phyloP scores from a whole-genome alignment of 495 filamentous ascomycete species.

The Neurospora sp. region DNA sequence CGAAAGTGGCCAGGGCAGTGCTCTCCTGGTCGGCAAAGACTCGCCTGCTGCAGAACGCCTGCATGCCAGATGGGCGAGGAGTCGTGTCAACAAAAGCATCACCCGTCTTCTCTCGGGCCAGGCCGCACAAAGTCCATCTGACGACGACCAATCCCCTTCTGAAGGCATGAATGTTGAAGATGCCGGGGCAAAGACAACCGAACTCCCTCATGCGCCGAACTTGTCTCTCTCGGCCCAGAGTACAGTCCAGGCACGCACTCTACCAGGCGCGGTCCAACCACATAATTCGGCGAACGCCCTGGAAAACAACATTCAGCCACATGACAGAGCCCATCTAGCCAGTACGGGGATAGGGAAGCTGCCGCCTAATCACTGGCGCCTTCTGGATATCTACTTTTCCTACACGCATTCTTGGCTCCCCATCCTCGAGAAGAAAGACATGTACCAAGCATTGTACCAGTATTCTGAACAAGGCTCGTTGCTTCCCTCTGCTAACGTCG shows the following conservation, averaged over 20 bases:
- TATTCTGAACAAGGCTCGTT: conserved; percentile 27
- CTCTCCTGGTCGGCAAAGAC: conserved; percentile 35
- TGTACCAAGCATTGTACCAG: conserved; percentile 38
- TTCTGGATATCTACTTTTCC: conserved; percentile 64
- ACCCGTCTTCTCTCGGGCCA: conserved; percentile 44
- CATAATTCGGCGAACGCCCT: not conserved
- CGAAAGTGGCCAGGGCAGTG: conserved; percentile 12
- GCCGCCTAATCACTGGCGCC: conserved; percentile 51
- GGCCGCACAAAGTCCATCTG: conserved; percentile 20
- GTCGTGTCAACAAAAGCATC: conserved; percentile 41
- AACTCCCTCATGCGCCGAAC: conserved; percentile 2
- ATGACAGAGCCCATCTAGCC: not conserved
- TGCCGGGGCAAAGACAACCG: conserved; percentile 9
- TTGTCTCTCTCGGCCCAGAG: conserved; percentile 22
- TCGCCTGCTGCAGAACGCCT: conserved; percentile 41
- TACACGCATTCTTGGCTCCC: conserved; percentile 67
- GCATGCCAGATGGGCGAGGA: conserved; percentile 49
- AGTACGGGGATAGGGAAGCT: conserved; percentile 21
- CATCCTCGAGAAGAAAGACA: conserved; percentile 58
- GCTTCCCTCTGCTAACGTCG: conserved; percentile 16
- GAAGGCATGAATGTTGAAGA: conserved; percentile 27
- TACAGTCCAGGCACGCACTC: conserved; percentile 19
- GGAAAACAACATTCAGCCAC: not conserved
- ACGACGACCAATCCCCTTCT: conserved; percentile 20
- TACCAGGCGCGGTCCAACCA: not conserved